These are phyloP conservation scores for Mucor racemosus DNA, from an alignment of 371 early-diverging fungal genomes.

Conservation along the genomic window DNA sequence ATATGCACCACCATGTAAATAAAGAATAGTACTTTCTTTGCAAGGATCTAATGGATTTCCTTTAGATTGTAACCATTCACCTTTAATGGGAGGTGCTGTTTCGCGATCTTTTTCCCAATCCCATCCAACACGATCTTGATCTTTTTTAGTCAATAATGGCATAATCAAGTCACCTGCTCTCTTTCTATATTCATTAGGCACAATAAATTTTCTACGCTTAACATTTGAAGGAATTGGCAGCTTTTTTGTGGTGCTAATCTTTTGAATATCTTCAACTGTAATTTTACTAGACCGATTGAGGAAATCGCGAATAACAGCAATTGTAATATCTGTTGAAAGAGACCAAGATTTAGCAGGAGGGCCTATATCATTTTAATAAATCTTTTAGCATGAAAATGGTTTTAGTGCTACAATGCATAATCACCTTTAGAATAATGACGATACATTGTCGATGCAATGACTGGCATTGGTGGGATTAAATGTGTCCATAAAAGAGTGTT, in stretches of 20 bases:
- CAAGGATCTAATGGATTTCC: conserved; percentile 20
- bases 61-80: conserved; percentile 45
- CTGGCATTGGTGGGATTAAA: conserved; percentile 26
- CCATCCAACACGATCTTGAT: conserved; percentile 44
- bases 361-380: conserved; percentile 25
- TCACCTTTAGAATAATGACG: conserved; percentile 25
- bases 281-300: conserved; percentile 29
- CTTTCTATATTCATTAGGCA: conserved; percentile 36
- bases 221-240: conserved; percentile 36
- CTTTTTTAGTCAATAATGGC: conserved; percentile 23
- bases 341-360: conserved; percentile 53
- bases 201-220: conserved; percentile 22
- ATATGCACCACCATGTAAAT: conserved; percentile 81
- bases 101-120: conserved; percentile 41
- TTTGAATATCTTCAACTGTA: conserved; percentile 49
- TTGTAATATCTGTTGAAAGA: conserved; percentile 38
- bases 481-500: conserved; percentile 28
- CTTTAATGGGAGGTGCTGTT: conserved; percentile 27
- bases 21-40: conserved; percentile 45
- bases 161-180: conserved; percentile 34
- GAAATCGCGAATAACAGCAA: conserved; percentile 40
- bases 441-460: conserved; percentile 29
- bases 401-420: conserved; percentile 11
- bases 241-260: conserved; percentile 27
- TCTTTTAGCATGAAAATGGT: neutral